Evolutionary conservation across 2,329 filamentous ascomycete genomes (phyloP), one percentile per base, ranked within the genome.

Genomic region (Pezicula radicicola): DNA sequence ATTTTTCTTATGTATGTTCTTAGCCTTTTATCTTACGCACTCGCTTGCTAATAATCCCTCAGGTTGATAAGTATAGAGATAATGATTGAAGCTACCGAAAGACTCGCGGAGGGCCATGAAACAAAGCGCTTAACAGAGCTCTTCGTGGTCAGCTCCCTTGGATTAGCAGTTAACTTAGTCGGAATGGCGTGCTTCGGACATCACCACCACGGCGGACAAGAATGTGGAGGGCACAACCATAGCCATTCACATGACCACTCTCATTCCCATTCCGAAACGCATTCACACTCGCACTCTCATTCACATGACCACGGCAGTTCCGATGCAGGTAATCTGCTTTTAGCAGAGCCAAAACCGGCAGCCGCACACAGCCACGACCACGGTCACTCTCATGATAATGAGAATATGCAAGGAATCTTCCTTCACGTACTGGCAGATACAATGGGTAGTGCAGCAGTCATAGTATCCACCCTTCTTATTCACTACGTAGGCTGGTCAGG

Each of bases 321-420:
- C 50, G 30, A 49, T 19, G 40, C 40, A 18, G 42, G 12, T 7
- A 45, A 15, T 8, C 27, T 12, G 12, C 42, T 30, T 2, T 30
- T 33, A 28, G 13, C 21, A 9, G 42, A 45, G 9, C n/a, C 42
- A 16, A 45, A 45, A 1, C 42, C 42, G 9, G 40, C 40, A 4
- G n/a, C 40, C 4, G 21, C 27, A 27, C 49, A 61, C 16, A 62
- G 66, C 4, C 49, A 48, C 59, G 43, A 48, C 8, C 71, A 75
- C 48, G 64, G 63, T 18, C 78, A 84, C 60, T 72, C 74, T n/a
- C 88, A 92, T 63, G 88, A 91, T 55, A 96, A 96, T 68, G 94
- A 99, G 63, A 99, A 99, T 66, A 97, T 99, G 92, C 83, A 94
- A 62, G 94, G 94, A 12, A 97, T 99, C 59, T 99, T 96, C 70